Evolutionary conservation across 2,329 filamentous ascomycete species (phyloP), one percentile per base, ranked within the genome.

Genomic region (Neofusicoccum parvum): DNA sequence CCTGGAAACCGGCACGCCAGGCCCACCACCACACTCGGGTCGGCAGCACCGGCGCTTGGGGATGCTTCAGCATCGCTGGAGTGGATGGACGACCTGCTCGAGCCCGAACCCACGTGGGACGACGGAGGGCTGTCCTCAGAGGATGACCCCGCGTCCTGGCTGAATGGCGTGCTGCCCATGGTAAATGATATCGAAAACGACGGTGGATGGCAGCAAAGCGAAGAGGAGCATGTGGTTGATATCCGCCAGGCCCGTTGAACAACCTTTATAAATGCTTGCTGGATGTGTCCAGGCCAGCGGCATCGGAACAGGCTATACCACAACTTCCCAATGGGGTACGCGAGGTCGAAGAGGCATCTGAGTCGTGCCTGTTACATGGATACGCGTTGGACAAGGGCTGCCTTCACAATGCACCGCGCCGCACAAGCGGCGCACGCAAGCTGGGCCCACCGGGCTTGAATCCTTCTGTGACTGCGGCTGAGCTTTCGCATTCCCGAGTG

Each of bases 21-120:
- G 43, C 79, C 79, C 65, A 81, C 73, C n/a, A 81, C 74, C 15
- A 79, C 79, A 65, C 76, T 75, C 11, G 72, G 72, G 27, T 68
- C 65, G n/a, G 23, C 39, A 20, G 56, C 43, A 46, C 43, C 43
- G 43, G 43, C 5, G 9, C 15, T 46, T 5, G 43, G 43, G 15
- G n/a, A 17, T 17, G 43, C 23, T 51, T 51, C 49, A 3, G 49
- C 20, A 6, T 51, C 49, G 15, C 49, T 51, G 9, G 49, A 51
- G 49, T 51, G 32, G 49, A 51, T 10, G 14, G 49, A 51, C 23
- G 49, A 51, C 23, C 32, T 51, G 20, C 49, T 51, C 49, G 49
- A 51, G 3, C 32, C 49, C 14, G 49, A 32, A 6, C 32, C 49
- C 6, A 51, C 10, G 49, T 20, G 15, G 11, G 49, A 51, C 6